Conservation (phyloP, 345 rosid species). For the Garcia nutans region DNA sequence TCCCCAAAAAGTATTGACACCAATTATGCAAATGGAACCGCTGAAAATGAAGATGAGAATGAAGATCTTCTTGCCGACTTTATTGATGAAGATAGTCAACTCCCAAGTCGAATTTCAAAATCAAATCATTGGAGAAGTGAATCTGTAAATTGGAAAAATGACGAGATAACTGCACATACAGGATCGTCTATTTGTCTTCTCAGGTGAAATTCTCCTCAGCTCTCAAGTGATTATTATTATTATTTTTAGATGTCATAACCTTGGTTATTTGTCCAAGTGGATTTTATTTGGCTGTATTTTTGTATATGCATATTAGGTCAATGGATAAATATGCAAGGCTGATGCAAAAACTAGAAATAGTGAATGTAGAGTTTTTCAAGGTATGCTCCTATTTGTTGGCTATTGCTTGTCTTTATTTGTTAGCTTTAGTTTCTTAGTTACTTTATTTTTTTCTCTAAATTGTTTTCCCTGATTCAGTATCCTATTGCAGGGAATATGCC, state of each 20-base stretch:
- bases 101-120: slow-evolving; percentile 83
- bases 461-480: slow-evolving; percentile 57
- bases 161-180: slow-evolving; percentile 77
- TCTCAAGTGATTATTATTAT: not conserved
- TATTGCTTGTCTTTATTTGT: slow-evolving; percentile 17
- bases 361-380: slow-evolving; percentile 93
- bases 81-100: slow-evolving; percentile 99
- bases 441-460: slow-evolving; percentile 28
- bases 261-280: not conserved
- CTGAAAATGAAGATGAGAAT: slow-evolving; percentile 79
- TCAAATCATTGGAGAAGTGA: slow-evolving; percentile 37
- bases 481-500: slow-evolving; percentile 92
- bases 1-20: slow-evolving; percentile 37
- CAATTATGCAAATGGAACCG: slow-evolving; percentile 50
- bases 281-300: slow-evolving; percentile 23
- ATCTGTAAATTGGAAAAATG: slow-evolving; percentile 46
- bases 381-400: slow-evolving; percentile 33
- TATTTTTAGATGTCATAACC: not conserved
- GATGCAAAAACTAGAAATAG: slow-evolving; percentile 94
- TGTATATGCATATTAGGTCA: slow-evolving; percentile 52
- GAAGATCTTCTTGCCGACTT: slow-evolving; percentile 97
- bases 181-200: slow-evolving; percentile 97
- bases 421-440: slow-evolving; percentile 13
- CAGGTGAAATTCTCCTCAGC: slow-evolving; percentile 48
- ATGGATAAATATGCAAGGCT: slow-evolving; percentile 99